These are phyloP conservation scores for Backusella luteola DNA, from an alignment of 192 early-diverging fungal species.

Conservation along the genomic window DNA sequence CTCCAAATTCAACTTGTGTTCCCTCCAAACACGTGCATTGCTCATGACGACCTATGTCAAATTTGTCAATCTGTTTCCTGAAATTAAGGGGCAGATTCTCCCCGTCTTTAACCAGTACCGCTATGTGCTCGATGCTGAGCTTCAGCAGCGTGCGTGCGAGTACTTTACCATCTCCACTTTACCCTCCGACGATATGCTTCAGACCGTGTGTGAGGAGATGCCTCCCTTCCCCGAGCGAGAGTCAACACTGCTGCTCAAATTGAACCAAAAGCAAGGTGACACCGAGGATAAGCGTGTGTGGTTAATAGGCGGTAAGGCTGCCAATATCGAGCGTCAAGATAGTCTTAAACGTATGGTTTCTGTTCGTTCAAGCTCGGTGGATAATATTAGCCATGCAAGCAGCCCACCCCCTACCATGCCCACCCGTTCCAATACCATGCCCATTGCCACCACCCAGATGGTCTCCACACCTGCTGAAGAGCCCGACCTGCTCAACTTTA, in stretches of 20 bases:
- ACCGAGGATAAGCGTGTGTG: conserved; percentile 96
- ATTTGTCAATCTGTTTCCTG: conserved; percentile 97
- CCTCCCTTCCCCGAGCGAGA: conserved; percentile 95
- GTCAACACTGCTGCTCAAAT: conserved; percentile 78
- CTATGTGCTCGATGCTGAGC: conserved; percentile 88
- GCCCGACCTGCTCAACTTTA: conserved; percentile 34
- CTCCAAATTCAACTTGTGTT: conserved; percentile 82
- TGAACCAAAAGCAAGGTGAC: conserved; percentile 84
- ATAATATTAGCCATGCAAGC: neutral
- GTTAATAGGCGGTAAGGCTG: conserved; percentile 88
- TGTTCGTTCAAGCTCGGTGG: conserved; percentile 18
- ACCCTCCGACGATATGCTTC: conserved; percentile 85
- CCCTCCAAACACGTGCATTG: conserved; percentile 76
- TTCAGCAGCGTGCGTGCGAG: conserved; percentile 97
- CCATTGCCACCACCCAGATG: neutral
- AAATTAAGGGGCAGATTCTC: conserved; percentile 88
- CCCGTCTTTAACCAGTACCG: conserved; percentile 85
- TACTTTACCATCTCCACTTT: conserved; percentile 85
- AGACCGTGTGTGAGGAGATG: conserved; percentile 97
- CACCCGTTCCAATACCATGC: conserved; percentile 7
- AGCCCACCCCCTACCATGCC: neutral
- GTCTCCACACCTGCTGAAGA: neutral
- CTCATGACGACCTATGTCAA: conserved; percentile 93
- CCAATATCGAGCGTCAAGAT: conserved; percentile 61
- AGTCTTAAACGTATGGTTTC: conserved; percentile 36